A percentile compares a stretch with the other conserved stretches of the same genome.
phyloP scores from a whole-genome alignment of 768 basidiomycete species.

The Punctularia strigosozonata region DNA sequence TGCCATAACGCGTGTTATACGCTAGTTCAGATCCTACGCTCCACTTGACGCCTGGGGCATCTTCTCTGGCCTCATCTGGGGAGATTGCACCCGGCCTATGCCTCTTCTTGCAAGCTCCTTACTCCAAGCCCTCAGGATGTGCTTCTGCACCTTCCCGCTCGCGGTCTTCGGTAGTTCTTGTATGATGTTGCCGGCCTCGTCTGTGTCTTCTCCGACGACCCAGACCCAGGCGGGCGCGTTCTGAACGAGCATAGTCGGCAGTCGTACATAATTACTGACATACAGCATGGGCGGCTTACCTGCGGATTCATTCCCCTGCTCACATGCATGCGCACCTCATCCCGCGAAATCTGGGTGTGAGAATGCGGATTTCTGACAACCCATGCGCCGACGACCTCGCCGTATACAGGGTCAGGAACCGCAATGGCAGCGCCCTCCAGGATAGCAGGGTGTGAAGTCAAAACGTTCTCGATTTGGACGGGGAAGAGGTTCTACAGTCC shows the following conservation, averaged over 20 bases:
- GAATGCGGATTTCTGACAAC: constrained; percentile 36
- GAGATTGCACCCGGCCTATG: constrained; percentile 25
- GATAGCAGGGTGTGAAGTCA: constrained; percentile 43
- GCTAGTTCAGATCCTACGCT: too few species aligned
- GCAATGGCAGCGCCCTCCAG: constrained; percentile 65
- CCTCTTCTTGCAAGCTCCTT: constrained; percentile 34
- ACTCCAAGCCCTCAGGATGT: constrained; percentile 62
- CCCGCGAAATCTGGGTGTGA: constrained; percentile 24
- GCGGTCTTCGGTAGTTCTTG: constrained; percentile 72
- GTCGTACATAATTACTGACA: background rate
- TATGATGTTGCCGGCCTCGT: constrained; percentile 26
- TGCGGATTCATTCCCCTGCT: constrained; percentile 64
- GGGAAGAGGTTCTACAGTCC: constrained; percentile 63
- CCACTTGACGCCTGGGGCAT: too few species aligned
- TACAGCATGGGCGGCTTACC: constrained; percentile 30
- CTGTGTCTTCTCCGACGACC: constrained; percentile 68
- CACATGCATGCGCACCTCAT: constrained; percentile 45
- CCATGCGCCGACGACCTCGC: constrained; percentile 79
- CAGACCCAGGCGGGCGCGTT: constrained; percentile 77
- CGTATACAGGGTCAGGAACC: constrained; percentile 56
- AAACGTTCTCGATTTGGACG: constrained; percentile 71
- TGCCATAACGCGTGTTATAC: too few species aligned
- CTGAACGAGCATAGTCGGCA: constrained; percentile 21
- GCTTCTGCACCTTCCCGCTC: constrained; percentile 82
- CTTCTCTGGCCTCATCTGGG: too few species aligned